Conservation (phyloP, 2,329 filamentous ascomycete species). For the Emmonsiellopsis sp. region DNA sequence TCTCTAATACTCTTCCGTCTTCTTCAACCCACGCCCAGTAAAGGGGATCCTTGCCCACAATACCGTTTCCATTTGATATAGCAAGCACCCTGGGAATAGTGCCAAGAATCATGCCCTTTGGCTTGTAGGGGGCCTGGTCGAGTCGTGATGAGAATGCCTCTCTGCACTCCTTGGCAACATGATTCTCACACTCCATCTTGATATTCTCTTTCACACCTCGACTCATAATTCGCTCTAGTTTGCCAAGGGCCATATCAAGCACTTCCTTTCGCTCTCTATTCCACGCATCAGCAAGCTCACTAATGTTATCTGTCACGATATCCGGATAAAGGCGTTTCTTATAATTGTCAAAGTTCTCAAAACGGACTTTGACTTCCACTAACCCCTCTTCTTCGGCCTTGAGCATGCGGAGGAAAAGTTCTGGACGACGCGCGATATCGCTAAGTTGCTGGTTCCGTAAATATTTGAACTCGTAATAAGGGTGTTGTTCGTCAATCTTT, state of each 20-base stretch:
- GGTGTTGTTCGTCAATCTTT: conserved; percentile 88
- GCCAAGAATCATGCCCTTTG: conserved; percentile 81
- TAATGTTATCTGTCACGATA: conserved; percentile 91
- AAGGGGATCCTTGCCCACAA: conserved; percentile 64
- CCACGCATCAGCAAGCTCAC: conserved; percentile 90
- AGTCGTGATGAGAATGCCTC: conserved; percentile 83
- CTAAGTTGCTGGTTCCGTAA: conserved; percentile 77
- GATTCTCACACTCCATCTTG: conserved; percentile 86
- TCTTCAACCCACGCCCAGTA: conserved; percentile 92
- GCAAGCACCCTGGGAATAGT: conserved; percentile 80
- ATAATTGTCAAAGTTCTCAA: conserved; percentile 69
- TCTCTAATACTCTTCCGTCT: conserved; percentile 78
- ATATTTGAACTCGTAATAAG: conserved; percentile 97
- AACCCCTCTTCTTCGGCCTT: conserved; percentile 92
- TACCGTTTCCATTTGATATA: conserved; percentile 75
- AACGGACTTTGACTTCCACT: conserved; percentile 69
- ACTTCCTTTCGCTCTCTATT: conserved; percentile 79
- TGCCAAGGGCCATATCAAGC: conserved; percentile 68
- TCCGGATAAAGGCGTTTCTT: conserved; percentile 66
- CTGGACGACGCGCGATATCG: conserved; percentile 72
- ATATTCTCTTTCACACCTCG: conserved; percentile 93
- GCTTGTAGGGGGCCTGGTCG: conserved; percentile 93
- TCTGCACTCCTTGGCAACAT: conserved; percentile 76
- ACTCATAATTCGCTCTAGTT: conserved; percentile 72
- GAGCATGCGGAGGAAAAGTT: conserved; percentile 93